Conservation (phyloP, 176 grass and related monocot species). For the Lolium rigidum region DNA sequence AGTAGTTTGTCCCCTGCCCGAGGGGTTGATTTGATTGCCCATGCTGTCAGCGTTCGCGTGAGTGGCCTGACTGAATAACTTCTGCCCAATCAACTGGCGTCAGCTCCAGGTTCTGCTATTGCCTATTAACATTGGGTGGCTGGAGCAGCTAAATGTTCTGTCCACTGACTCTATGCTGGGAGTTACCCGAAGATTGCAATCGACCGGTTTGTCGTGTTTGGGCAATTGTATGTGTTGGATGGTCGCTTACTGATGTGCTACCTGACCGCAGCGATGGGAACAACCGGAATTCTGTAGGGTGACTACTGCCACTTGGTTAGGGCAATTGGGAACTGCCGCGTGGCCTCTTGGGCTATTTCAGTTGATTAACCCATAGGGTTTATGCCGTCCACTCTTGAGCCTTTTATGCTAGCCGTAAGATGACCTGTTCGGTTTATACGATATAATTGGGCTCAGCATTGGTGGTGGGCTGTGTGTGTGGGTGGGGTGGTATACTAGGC, state of each 20-base stretch:
- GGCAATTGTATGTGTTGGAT: background rate
- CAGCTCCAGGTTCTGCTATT: background rate
- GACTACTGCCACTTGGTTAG: background rate
- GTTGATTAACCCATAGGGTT: background rate
- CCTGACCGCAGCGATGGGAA: background rate
- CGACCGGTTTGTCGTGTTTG: background rate
- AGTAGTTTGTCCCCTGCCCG: background rate
- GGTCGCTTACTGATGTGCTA: background rate
- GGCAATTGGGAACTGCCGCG: no score
- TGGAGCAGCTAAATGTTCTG: background rate
- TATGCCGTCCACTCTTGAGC: background rate
- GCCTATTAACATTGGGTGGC: background rate
- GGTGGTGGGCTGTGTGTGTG: no score
- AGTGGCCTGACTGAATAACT: background rate
- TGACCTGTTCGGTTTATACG: background rate
- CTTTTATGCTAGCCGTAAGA: background rate
- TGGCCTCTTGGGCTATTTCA: background rate
- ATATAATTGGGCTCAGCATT: background rate
- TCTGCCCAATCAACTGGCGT: slow-evolving; percentile 6
- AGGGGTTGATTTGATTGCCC: background rate
- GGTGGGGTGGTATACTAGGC: no score
- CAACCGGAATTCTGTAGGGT: background rate
- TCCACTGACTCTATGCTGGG: background rate
- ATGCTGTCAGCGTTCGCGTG: background rate
- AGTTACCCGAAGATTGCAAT: background rate